These are phyloP conservation scores for Diaporthe ampelina DNA, from an alignment of 2,329 filamentous ascomycete species.

Conservation along the genomic window DNA sequence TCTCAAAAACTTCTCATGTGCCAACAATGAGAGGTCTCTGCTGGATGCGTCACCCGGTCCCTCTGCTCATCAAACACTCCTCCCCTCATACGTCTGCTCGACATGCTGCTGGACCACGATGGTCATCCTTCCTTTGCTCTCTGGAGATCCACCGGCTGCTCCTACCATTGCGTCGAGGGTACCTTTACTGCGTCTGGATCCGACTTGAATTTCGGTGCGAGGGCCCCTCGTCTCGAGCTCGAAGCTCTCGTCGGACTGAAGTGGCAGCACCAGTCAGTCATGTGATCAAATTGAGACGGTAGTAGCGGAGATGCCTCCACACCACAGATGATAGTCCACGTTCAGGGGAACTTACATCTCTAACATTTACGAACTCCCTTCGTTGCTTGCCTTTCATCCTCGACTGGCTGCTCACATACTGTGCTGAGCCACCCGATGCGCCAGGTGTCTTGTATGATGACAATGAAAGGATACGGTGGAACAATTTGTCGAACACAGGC, in stretches of 20 bases:
- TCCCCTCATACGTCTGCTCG: slow-evolving; percentile 22
- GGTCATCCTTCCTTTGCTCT: slow-evolving; percentile 11
- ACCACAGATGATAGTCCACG: background rate
- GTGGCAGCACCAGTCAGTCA: background rate
- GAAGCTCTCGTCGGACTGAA: slow-evolving; percentile 41
- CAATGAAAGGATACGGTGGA: slow-evolving; percentile 43
- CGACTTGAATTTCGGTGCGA: slow-evolving; percentile 31
- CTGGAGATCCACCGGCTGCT: background rate
- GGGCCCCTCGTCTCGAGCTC: slow-evolving; percentile 36
- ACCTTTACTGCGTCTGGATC: slow-evolving; percentile 27
- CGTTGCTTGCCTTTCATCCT: slow-evolving; percentile 28
- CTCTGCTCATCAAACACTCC: background rate
- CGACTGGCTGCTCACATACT: slow-evolving; percentile 17
- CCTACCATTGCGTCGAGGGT: background rate
- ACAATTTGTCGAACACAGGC: slow-evolving; percentile 46
- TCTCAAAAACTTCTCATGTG: background rate
- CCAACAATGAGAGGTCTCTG: background rate
- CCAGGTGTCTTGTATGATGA: slow-evolving; percentile 12
- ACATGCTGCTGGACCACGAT: slow-evolving; percentile 22
- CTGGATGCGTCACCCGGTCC: background rate
- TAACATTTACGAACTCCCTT: slow-evolving; percentile 40
- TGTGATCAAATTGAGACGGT: background rate
- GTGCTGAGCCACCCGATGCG: background rate
- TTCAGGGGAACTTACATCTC: slow-evolving; percentile 25
- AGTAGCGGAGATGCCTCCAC: background rate